Percentiles rank a stretch among this genome's conserved stretches.
Conservation (phyloP, 306 rosid genomes). For the Casuarina cunninghamiana region DNA sequence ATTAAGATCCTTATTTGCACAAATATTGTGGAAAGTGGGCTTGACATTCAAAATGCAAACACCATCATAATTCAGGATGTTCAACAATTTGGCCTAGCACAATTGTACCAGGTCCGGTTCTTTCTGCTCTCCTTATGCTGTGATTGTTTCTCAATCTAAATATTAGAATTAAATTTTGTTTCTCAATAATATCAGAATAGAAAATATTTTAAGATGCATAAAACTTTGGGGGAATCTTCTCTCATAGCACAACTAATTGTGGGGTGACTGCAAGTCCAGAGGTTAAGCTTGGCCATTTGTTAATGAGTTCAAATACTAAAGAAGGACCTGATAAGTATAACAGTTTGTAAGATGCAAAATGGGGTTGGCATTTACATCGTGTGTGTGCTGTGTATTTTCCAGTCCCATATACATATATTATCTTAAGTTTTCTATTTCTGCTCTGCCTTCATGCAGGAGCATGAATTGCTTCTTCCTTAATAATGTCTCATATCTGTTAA, state of each 20-base stretch:
- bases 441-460: neutral
- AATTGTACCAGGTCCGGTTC: conserved; percentile 81
- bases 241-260: neutral
- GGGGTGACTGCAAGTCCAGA: neutral
- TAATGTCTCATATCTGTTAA: conserved; percentile 10
- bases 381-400: neutral
- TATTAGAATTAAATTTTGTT: no score
- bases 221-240: neutral
- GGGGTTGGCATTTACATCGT: neutral
- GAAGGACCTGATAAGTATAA: neutral
- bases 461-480: conserved; percentile 7
- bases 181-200: neutral
- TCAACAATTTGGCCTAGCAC: conserved; percentile 97
- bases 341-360: neutral
- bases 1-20: conserved; percentile 83
- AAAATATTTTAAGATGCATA: neutral
- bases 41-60: conserved; percentile 97
- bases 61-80: conserved; percentile 95
- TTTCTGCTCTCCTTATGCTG: conserved; percentile 25
- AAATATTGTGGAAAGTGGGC: conserved; percentile 96
- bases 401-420: no score
- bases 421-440: no score
- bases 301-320: neutral
- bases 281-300: neutral
- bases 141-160: neutral